phyloP scores from a whole-genome alignment of 192 early-diverging fungal species.

The Coemansia sp. region DNA sequence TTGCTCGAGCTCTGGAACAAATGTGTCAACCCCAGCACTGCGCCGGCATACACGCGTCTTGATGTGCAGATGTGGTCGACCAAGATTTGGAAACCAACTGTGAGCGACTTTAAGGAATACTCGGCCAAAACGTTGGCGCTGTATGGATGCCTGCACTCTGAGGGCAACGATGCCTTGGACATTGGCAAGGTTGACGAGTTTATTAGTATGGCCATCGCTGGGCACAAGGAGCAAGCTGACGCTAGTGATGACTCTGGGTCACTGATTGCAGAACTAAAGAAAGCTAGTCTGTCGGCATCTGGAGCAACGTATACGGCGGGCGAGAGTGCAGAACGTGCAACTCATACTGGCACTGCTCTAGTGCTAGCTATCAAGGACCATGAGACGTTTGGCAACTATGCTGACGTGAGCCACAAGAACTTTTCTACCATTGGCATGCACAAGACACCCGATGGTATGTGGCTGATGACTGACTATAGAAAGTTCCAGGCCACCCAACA shows the following conservation, averaged over 20 bases:
- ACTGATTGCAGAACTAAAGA: not conserved
- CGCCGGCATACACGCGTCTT: slow-evolving; percentile 30
- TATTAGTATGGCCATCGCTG: not conserved
- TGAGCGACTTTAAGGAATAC: slow-evolving; percentile 5
- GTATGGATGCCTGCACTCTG: slow-evolving; percentile 16
- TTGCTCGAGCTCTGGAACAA: slow-evolving; percentile 37
- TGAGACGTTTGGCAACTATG: not conserved
- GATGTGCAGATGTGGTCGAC: slow-evolving; percentile 27
- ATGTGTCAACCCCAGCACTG: slow-evolving; percentile 32
- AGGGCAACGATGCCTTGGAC: not conserved
- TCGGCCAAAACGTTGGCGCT: slow-evolving; percentile 19
- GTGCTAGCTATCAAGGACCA: slow-evolving; percentile 14
- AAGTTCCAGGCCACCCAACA: slow-evolving; percentile 22
- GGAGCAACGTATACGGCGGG: not conserved
- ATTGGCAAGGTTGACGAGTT: slow-evolving; percentile 7
- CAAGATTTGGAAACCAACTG: slow-evolving; percentile 8
- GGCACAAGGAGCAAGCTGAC: not conserved
- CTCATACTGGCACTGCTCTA: slow-evolving; percentile 13
- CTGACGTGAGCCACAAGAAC: not conserved
- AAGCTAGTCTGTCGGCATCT: slow-evolving; percentile 1
- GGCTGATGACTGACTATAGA: slow-evolving; percentile 15
- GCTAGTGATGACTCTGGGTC: not conserved
- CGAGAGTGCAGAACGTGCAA: not conserved
- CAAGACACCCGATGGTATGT: slow-evolving; percentile 15
- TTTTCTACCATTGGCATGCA: slow-evolving; percentile 3